Base-by-base conservation (phyloP, 1,284 basidiomycete genomes). In the Apiotrichum sp. region DNA sequence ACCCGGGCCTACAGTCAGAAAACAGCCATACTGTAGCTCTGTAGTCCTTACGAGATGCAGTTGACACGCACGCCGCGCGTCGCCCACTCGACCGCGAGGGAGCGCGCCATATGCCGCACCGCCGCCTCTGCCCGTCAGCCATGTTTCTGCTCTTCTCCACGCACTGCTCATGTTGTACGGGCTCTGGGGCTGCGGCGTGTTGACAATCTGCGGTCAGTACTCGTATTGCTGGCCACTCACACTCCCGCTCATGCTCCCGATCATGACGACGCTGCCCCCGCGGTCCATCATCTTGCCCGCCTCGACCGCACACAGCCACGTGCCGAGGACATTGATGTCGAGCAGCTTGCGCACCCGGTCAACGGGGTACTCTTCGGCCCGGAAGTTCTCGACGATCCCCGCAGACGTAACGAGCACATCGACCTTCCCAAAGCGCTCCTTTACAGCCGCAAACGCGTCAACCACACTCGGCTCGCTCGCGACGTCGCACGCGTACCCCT, bases 271-370 rank as follows among this genome's bases (percentile, higher is more conserved):
- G 53, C 86, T 87, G 4, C 53, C 57, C 8, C 92, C 92, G 77
- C 71, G 86, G 29, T 77, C 69, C 81, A 82, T 82, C 63, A 76
- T 72, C 69, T 80, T 80, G 56, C 91, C 90, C 1, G 89, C 93
- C 75, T 97, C 92, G 33, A 93, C 85, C 3, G 95, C 93, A 35
- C 92, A 95, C 78, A 87, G 95, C 80, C 90, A 92, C 14, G 85
- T 76, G 13, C 73, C 70, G 72, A 95, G 89, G 53, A 98, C 87
- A 72, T 98, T 97, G 80, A 97, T 86, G 70, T 92, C 90, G 69
- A 88, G 88, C 52, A 98, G 79, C 70, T 84, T 84, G 73, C 86
- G 86, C 65, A 90, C 84, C 58, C 86, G 85, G 64, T 89, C 86
- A 56, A 85, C 83, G 3, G 92, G 91, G 78, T 95, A 93, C 82